Percentiles rank a stretch among this genome's conserved stretches.
Evolutionary conservation across 2,329 filamentous ascomycete genomes (phyloP).

Genomic region (Coniella vitis): DNA sequence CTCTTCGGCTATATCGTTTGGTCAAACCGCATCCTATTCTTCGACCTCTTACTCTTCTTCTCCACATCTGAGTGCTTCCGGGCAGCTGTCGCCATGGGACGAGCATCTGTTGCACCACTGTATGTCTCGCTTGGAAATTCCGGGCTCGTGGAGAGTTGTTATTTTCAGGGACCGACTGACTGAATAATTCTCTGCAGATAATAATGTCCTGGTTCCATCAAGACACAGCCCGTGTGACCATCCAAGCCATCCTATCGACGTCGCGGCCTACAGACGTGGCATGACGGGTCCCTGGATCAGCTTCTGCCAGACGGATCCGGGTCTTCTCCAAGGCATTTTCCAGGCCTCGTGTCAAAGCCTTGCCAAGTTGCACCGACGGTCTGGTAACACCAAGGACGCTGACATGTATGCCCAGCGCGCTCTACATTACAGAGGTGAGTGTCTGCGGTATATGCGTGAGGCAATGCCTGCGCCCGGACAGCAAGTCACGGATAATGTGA

Average conservation of each 20-base stretch:
- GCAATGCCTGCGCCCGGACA: neutral
- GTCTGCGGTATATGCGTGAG: conserved; percentile 4
- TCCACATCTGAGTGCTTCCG: neutral
- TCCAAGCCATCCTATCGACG: neutral
- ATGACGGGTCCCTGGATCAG: neutral
- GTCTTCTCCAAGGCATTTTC: conserved; percentile 3
- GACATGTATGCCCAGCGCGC: conserved; percentile 2
- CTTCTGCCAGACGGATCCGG: conserved; percentile 7
- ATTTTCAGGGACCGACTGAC: neutral
- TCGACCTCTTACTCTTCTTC: neutral
- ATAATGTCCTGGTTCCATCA: conserved; percentile 1
- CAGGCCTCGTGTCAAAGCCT: neutral
- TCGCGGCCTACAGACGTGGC: neutral
- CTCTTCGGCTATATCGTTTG: too few species aligned
- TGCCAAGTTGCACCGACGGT: neutral
- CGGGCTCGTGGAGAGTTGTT: too few species aligned
- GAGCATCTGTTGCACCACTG: conserved; percentile 5
- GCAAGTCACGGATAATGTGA: conserved; percentile 1
- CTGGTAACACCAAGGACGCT: neutral
- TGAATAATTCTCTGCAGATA: neutral
- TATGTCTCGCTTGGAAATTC: neutral
- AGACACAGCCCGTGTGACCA: conserved; percentile 5
- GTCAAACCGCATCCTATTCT: too few species aligned
- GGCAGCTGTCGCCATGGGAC: neutral
- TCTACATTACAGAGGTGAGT: conserved; percentile 1